These are phyloP conservation scores for Earliella scabrosa DNA, from an alignment of 1,284 basidiomycete species.

Conservation along the genomic window DNA sequence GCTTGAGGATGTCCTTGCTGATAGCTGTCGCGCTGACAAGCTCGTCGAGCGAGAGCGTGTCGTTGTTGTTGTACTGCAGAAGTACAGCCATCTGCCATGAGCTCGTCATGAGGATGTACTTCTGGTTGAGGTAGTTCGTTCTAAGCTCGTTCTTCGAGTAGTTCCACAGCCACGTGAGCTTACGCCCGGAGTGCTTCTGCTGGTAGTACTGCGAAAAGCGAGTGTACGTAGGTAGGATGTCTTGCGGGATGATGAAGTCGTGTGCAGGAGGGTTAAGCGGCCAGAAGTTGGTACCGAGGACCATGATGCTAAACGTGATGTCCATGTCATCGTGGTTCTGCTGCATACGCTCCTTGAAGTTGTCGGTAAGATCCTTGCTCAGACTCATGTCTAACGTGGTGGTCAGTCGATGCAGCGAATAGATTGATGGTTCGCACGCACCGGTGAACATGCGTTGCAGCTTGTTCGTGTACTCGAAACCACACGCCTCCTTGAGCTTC, in stretches of 20 bases:
- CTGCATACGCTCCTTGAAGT: conserved; percentile 94
- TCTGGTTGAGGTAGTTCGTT: conserved; percentile 91
- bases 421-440: conserved; percentile 37
- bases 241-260: conserved; percentile 89
- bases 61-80: conserved; percentile 92
- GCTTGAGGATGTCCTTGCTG: conserved; percentile 81
- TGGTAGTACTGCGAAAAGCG: conserved; percentile 95
- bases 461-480: conserved; percentile 99
- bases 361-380: conserved; percentile 95
- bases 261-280: conserved; percentile 85
- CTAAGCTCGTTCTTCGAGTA: conserved; percentile 96
- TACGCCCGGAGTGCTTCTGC: conserved; percentile 93
- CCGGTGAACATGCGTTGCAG: conserved; percentile 98
- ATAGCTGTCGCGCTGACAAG: conserved; percentile 85
- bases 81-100: conserved; percentile 96
- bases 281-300: conserved; percentile 97
- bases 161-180: conserved; percentile 98
- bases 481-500: conserved; percentile 97
- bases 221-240: conserved; percentile 88
- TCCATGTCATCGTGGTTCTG: conserved; percentile 85
- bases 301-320: conserved; percentile 92
- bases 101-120: conserved; percentile 95
- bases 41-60: conserved; percentile 84
- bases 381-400: conserved; percentile 82
- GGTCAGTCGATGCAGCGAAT: conserved; percentile 7